Percentiles rank a stretch among this genome's conserved stretches.
Evolutionary conservation across 176 grass and related monocot species (phyloP).

Genomic region (Metroxylon sagu): DNA sequence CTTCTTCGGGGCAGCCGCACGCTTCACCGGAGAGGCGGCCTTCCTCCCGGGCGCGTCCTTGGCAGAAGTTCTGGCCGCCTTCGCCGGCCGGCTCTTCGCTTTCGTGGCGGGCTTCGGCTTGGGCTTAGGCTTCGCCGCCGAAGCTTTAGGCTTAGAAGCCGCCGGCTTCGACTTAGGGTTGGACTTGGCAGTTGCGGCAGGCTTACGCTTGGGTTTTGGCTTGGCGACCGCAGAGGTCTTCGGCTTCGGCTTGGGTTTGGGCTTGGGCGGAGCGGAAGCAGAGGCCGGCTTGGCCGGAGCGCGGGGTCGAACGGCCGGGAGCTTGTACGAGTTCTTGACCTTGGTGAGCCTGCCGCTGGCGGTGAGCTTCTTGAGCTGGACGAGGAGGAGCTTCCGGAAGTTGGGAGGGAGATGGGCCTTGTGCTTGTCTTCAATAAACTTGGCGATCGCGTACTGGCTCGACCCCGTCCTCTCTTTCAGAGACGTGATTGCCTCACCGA

Average conservation of each 20-base stretch:
- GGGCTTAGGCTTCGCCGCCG: constrained; percentile 18
- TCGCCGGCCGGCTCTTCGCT: constrained; percentile 20
- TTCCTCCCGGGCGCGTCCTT: constrained; percentile 23
- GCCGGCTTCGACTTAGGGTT: background rate
- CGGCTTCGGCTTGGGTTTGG: constrained; percentile 12
- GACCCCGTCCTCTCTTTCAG: constrained; percentile 76
- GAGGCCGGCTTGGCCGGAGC: background rate
- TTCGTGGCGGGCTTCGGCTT: background rate
- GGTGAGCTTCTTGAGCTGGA: constrained; percentile 55
- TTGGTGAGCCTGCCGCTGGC: constrained; percentile 45
- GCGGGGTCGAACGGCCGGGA: background rate
- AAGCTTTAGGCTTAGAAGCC: constrained; percentile 15
- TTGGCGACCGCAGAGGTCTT: background rate
- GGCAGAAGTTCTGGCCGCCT: constrained; percentile 26
- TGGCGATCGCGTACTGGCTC: constrained; percentile 62
- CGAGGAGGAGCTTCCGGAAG: constrained; percentile 48
- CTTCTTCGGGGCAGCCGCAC: constrained; percentile 11
- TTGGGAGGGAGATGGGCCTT: constrained; percentile 38
- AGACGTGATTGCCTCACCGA: constrained; percentile 49
- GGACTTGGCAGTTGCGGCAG: background rate
- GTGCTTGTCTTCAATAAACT: constrained; percentile 66
- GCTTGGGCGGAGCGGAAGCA: background rate
- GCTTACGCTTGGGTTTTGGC: constrained; percentile 1
- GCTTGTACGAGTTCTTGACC: constrained; percentile 82
- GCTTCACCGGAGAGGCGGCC: constrained; percentile 14